These are phyloP conservation scores for Apiospora koreana DNA, from an alignment of 2,329 filamentous ascomycete species.

Conservation along the genomic window DNA sequence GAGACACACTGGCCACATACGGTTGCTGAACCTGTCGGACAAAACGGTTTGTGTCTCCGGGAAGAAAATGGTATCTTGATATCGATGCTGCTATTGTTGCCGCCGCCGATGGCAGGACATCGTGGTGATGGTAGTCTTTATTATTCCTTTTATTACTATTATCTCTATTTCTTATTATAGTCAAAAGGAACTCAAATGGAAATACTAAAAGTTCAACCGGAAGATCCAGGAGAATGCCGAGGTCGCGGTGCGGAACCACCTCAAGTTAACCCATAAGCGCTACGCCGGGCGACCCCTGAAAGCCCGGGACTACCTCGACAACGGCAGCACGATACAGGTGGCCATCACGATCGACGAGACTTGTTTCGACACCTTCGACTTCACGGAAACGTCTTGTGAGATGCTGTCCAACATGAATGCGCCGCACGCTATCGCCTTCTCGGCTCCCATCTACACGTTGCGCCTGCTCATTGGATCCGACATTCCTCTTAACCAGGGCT, in stretches of 20 bases:
- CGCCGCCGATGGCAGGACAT: too few species aligned
- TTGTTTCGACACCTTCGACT: conserved; percentile 67
- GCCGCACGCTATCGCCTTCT: conserved; percentile 29
- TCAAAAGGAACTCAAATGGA: too few species aligned
- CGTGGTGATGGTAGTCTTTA: too few species aligned
- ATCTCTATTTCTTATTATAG: too few species aligned
- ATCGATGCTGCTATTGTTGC: too few species aligned
- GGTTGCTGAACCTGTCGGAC: too few species aligned
- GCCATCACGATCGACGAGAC: conserved; percentile 57
- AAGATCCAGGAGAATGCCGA: conserved; percentile 44
- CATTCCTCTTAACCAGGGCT: conserved; percentile 75
- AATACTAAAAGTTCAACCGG: too few species aligned
- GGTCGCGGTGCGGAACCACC: conserved; percentile 31
- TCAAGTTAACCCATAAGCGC: conserved; percentile 41
- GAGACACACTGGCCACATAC: too few species aligned
- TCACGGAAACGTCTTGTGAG: conserved; percentile 54
- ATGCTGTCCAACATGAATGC: conserved; percentile 31
- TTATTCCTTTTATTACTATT: too few species aligned
- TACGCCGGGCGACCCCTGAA: conserved; percentile 53
- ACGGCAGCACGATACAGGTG: conserved; percentile 38
- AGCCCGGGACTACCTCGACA: conserved; percentile 75
- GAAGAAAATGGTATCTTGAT: too few species aligned
- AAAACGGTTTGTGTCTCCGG: too few species aligned
- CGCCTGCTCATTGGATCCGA: conserved; percentile 71
- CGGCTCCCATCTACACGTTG: conserved; percentile 29